Evolutionary conservation across 2,329 filamentous ascomycete genomes (phyloP).

Genomic region (Pyricularia sp.): DNA sequence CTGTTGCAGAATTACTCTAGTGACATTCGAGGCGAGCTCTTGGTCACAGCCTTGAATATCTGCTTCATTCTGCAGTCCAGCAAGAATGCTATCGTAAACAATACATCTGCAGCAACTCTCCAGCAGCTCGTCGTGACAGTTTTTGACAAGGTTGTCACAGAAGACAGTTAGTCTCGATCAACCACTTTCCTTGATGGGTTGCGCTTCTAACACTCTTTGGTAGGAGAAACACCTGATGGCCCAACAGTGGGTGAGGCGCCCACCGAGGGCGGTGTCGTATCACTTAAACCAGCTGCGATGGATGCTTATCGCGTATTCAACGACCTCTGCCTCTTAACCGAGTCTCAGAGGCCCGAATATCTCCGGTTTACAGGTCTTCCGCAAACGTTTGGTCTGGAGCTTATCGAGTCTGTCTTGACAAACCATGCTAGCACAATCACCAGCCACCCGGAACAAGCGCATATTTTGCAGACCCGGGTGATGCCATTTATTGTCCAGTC

Average conservation of each 20-base stretch:
- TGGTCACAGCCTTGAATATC: constrained; percentile 75
- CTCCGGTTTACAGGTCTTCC: constrained; percentile 67
- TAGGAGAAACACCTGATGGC: constrained; percentile 34
- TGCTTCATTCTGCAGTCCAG: constrained; percentile 84
- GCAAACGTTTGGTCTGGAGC: constrained; percentile 73
- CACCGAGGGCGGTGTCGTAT: constrained; percentile 48
- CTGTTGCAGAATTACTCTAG: constrained; percentile 80
- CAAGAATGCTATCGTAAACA: constrained; percentile 88
- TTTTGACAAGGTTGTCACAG: constrained; percentile 77
- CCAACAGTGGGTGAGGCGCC: constrained; percentile 54
- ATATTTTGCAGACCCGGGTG: constrained; percentile 62
- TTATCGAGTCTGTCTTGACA: constrained; percentile 80
- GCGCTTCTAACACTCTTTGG: neutral
- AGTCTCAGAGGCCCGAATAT: constrained; percentile 72
- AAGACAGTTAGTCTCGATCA: constrained; percentile 53
- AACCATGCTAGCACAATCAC: constrained; percentile 75
- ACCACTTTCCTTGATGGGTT: too few relatives aligned
- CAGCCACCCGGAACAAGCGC: constrained; percentile 64
- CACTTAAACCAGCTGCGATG: constrained; percentile 61
- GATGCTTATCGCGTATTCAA: constrained; percentile 83
- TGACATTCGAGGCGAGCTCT: constrained; percentile 66
- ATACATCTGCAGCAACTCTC: constrained; percentile 89
- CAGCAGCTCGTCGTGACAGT: constrained; percentile 87
- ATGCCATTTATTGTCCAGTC: constrained; percentile 74
- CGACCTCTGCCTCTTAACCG: constrained; percentile 77